A percentile compares a stretch with the other conserved stretches of the same genome.
Evolutionary conservation across 495 filamentous ascomycete genomes (phyloP).

Genomic region (Collariella sp.): DNA sequence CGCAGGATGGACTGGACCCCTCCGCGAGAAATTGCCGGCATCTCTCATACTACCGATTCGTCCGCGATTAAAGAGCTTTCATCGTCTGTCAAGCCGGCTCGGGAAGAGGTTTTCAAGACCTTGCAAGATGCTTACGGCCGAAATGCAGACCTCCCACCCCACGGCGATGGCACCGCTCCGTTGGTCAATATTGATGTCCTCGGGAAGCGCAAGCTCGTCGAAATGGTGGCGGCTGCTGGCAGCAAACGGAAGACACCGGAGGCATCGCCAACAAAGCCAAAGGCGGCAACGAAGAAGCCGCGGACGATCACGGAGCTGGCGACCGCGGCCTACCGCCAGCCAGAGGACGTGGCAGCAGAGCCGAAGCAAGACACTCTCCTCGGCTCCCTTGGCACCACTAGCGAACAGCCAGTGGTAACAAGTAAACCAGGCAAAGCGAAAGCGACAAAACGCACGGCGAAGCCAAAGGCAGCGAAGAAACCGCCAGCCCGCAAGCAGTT

Average conservation of each 20-base stretch:
- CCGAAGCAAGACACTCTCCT: slow-evolving; percentile 24
- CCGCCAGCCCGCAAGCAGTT: slow-evolving; percentile 40
- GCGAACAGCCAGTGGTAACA: background rate
- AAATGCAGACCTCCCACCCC: slow-evolving; percentile 4
- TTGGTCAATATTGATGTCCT: slow-evolving; percentile 20
- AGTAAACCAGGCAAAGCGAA: slow-evolving; percentile 24
- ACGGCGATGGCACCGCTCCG: background rate
- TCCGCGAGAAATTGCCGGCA: slow-evolving; percentile 29
- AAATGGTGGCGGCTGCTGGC: slow-evolving; percentile 31
- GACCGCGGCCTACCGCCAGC: slow-evolving; percentile 59
- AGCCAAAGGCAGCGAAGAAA: slow-evolving; percentile 29
- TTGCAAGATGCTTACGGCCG: slow-evolving; percentile 28
- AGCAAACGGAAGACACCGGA: slow-evolving; percentile 17
- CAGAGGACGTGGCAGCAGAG: slow-evolving; percentile 18
- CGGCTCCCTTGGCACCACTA: slow-evolving; percentile 21
- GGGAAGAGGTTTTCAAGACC: slow-evolving; percentile 26
- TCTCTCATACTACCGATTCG: slow-evolving; percentile 14
- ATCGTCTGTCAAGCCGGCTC: slow-evolving; percentile 10
- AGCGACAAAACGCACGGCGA: slow-evolving; percentile 24
- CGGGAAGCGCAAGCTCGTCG: slow-evolving; percentile 45
- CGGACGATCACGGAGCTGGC: slow-evolving; percentile 81
- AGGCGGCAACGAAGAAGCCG: slow-evolving; percentile 58
- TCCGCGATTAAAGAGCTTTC: slow-evolving; percentile 23
- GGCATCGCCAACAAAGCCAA: slow-evolving; percentile 41
- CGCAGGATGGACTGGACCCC: slow-evolving; percentile 53